These are phyloP conservation scores for Penicillium odoratum DNA, from an alignment of 495 filamentous ascomycete species.

Conservation along the genomic window DNA sequence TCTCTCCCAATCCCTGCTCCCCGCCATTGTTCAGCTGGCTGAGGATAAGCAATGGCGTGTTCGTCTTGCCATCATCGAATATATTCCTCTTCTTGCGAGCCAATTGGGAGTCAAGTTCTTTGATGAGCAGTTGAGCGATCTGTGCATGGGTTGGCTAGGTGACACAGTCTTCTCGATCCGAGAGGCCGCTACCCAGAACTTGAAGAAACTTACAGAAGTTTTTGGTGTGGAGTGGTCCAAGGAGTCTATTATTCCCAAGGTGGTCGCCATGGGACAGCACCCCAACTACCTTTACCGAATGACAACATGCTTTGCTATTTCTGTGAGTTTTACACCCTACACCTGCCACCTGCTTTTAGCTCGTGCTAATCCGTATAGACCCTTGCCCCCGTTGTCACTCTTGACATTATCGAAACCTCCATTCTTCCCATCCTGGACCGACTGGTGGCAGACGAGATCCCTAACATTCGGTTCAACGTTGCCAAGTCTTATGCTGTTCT, in stretches of 20 bases:
- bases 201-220: constrained; percentile 97
- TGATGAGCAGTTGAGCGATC: constrained; percentile 89
- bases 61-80: constrained; percentile 96
- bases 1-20: constrained; percentile 92
- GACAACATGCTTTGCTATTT: constrained; percentile 98
- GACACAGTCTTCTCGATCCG: constrained; percentile 98
- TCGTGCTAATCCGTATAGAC: constrained; percentile 61
- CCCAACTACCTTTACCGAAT: constrained; percentile 99
- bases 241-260: constrained; percentile 95
- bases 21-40: constrained; percentile 95
- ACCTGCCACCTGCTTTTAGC: background rate
- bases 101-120: constrained; percentile 98
- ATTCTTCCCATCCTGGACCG: constrained; percentile 96
- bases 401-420: constrained; percentile 87
- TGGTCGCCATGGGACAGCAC: constrained; percentile 96
- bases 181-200: constrained; percentile 93
- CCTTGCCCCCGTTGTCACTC: constrained; percentile 84
- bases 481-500: constrained; percentile 93
- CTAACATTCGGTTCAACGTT: constrained; percentile 99
- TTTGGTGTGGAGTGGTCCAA: constrained; percentile 99
- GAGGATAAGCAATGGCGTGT: constrained; percentile 99
- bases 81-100: constrained; percentile 93
- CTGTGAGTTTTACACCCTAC: constrained; percentile 60
- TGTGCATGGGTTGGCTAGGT: constrained; percentile 99
- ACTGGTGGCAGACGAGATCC: constrained; percentile 89